A percentile compares a stretch with the other conserved stretches of the same genome.
phyloP scores from a whole-genome alignment of 2,329 filamentous ascomycete species.

The Anthostomella pinea region DNA sequence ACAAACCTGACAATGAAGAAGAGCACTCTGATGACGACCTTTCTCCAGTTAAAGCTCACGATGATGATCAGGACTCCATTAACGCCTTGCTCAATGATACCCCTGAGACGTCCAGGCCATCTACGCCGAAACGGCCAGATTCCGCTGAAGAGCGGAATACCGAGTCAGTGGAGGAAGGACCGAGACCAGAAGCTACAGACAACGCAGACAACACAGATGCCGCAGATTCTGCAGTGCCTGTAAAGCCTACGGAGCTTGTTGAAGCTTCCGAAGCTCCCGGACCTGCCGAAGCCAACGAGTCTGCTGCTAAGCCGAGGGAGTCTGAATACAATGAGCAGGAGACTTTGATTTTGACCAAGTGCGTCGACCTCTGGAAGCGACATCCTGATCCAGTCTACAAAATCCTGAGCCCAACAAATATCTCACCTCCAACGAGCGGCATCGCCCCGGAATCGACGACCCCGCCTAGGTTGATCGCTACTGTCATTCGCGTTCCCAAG shows the following conservation, averaged over 20 bases:
- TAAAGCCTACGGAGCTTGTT: slow-evolving; percentile 8
- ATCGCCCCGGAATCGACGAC: slow-evolving; percentile 44
- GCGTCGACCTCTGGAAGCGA: slow-evolving; percentile 62
- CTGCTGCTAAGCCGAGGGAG: slow-evolving; percentile 17
- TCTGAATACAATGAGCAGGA: slow-evolving; percentile 48
- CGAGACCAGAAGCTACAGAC: slow-evolving; percentile 7
- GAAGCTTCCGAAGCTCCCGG: not conserved
- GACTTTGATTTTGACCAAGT: slow-evolving; percentile 48
- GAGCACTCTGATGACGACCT: slow-evolving; percentile 36
- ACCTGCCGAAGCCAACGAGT: slow-evolving; percentile 4
- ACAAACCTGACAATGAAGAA: slow-evolving; percentile 31
- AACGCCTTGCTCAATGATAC: slow-evolving; percentile 58
- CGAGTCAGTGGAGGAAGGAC: slow-evolving; percentile 14
- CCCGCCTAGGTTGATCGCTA: slow-evolving; percentile 68
- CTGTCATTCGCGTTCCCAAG: slow-evolving; percentile 74
- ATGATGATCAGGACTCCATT: slow-evolving; percentile 49
- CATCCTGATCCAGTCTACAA: slow-evolving; percentile 55
- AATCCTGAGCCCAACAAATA: slow-evolving; percentile 60
- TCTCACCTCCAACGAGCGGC: slow-evolving; percentile 67
- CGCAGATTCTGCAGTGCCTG: slow-evolving; percentile 3
- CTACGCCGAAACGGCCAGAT: slow-evolving; percentile 25
- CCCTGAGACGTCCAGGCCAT: slow-evolving; percentile 48
- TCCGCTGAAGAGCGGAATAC: slow-evolving; percentile 19
- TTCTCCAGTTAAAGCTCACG: slow-evolving; percentile 34
- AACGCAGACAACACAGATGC: slow-evolving; percentile 1